Conservation (phyloP, 768 basidiomycete species). For the Coprinopsis cinerea region DNA sequence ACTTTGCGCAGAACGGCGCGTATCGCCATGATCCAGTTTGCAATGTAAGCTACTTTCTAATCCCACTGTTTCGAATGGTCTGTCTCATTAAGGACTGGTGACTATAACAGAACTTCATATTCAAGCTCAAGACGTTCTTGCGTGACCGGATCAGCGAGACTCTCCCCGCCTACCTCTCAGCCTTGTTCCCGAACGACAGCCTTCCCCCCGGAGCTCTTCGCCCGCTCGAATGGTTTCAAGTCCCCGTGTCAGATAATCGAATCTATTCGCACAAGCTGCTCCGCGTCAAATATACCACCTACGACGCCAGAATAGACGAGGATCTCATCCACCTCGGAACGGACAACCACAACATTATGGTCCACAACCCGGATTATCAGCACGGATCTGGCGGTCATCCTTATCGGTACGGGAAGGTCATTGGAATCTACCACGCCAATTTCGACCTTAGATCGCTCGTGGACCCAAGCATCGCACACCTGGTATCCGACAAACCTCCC, state of each 20-base stretch:
- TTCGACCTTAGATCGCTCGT: background rate
- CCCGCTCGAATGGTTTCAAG: background rate
- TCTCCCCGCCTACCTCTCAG: background rate
- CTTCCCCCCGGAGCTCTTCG: background rate
- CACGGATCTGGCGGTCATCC: background rate
- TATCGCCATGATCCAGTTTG: background rate
- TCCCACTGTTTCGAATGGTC: too few species aligned
- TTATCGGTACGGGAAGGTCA: background rate
- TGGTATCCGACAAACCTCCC: background rate
- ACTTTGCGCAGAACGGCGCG: background rate
- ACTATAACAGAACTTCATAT: background rate
- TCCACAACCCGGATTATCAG: background rate
- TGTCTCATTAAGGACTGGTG: too few species aligned
- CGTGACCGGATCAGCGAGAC: background rate
- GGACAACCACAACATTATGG: background rate
- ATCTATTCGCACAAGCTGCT: background rate
- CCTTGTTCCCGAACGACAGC: background rate
- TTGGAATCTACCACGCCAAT: slow-evolving; percentile 1
- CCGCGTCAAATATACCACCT: background rate
- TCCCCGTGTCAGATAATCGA: background rate
- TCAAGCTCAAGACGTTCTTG: background rate
- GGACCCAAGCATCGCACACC: too few species aligned
- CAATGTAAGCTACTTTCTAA: background rate
- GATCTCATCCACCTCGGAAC: slow-evolving; percentile 1
- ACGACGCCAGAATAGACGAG: background rate